Evolutionary conservation across 2,329 filamentous ascomycete species (phyloP), one percentile per base, ranked within the genome.

Genomic region (Talaromyces sp.): DNA sequence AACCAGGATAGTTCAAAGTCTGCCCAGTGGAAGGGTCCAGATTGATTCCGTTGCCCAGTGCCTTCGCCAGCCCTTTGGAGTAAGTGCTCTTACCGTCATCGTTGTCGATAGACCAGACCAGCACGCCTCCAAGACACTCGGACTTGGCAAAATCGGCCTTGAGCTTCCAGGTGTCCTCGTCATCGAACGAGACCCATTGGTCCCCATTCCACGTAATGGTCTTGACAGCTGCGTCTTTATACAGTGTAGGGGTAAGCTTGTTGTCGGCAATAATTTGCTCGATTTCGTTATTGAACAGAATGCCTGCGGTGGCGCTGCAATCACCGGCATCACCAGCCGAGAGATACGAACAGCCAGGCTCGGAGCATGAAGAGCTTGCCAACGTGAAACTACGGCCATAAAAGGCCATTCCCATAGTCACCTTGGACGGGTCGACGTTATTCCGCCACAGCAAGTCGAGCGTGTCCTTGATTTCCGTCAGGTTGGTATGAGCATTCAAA

Each of bases 131-230:
- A 1, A 80, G 68, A 50, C 77, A 75, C 2, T 66, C 31, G 0
- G 54, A 35, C 11, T 74, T 74, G 1, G 77, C 76, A 62, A 67
- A 78, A 1, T 79, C 69, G 1, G 69, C 68, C 63, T 81, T 81
- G 24, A 71, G 62, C 31, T 71, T 67, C 14, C 75, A 71, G 2
- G 79, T 82, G 5, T 76, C 69, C 0, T 63, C 59, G 60, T 82
- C 78, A 57, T 76, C 74, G 39, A 71, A 75, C 0, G 71, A 70
- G 14, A 62, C 60, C 60, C 60, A 56, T 43, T 72, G 69, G 41
- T 72, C 59, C 2, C 41, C 57, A 24, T 67, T 47, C 62, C 65
- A 72, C 5, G 50, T 64, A 0, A 72, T 58, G 7, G 61, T 63
- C 58, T 71, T 70, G 27, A 72, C 64, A 7, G 65, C 69, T 0